Base-by-base conservation (phyloP, 164 flowering plant species). In the Saururus chinensis region DNA sequence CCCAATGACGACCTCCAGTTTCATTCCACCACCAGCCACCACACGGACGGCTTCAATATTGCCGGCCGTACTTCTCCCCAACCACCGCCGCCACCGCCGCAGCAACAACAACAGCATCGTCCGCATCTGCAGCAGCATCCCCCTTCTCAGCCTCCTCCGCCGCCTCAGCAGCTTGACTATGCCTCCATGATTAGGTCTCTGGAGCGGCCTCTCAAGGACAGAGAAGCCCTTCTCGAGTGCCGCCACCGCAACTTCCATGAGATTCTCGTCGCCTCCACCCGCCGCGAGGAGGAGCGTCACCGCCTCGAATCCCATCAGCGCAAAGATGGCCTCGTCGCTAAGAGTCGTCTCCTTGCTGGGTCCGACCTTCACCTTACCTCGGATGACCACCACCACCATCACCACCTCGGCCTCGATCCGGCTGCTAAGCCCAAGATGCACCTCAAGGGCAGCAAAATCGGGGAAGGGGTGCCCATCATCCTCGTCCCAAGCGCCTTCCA, bases 381-480 rank as follows among this genome's bases (percentile, higher is more conserved):
- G 7, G 49, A 42, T 10, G 49, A 42, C 49, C 49, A 42, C 49
- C 49, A 42, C 49, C 49, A 42, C 49, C 49, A 42, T 14, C 49
- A 42, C 49, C 49, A 14, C 49, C 20, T 67, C 22, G 87, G 82
- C 48, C 81, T 69, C 55, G 93, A 82, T 19, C 53, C 78, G 19
- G 74, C 70, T 16, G 69, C 84, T 14, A 81, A 80, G 70, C 80
- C 87, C 7, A 90, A 86, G 60, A 74, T 85, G 86, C 78, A 80
- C 52, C 40, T 87, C 62, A 88, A 86, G 64, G 87, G 89, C 9
- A 70, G 89, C 24, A 90, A 89, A 75, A 71, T 85, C 64, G 99
- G 99, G 48, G 99, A 95, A 24, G 99, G 99, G 0, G 96, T 95
- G 68, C 99, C 98, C 0, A 91, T 95, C 20, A 91, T 95, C 68